phyloP scores from a whole-genome alignment of 371 early-diverging fungal genomes.

The Massospora cicadina region DNA sequence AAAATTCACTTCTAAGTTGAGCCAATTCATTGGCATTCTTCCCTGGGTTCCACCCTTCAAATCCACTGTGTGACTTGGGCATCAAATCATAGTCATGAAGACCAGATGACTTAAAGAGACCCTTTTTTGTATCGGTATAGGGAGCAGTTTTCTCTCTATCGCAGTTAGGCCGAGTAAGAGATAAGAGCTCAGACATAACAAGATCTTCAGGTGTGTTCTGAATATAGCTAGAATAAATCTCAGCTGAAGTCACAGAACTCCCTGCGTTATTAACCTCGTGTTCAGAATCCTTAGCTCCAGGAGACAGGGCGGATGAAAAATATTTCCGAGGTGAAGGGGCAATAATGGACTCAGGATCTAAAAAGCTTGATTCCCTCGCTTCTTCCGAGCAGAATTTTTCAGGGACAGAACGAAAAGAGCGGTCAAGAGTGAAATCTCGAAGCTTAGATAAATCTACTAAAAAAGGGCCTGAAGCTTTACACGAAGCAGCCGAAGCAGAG shows the following conservation, averaged over 20 bases:
- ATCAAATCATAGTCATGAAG: background rate
- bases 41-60: background rate
- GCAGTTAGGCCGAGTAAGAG: background rate
- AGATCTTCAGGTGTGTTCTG: background rate
- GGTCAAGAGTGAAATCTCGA: background rate
- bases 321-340: background rate
- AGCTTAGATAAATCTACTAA: background rate
- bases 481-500: background rate
- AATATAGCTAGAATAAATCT: background rate
- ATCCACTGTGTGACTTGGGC: background rate
- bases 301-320: background rate
- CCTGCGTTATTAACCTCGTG: background rate
- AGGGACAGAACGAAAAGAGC: background rate
- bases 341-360: background rate
- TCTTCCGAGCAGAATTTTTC: background rate
- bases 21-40: background rate
- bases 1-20: background rate
- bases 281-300: background rate
- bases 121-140: background rate
- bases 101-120: background rate
- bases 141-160: background rate
- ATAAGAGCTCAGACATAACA: background rate
- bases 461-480: background rate
- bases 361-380: background rate
- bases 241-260: background rate